Percentiles rank a stretch among this genome's conserved stretches.
phyloP scores from a whole-genome alignment of 1,284 basidiomycete species.

The Trichosporon asahii region DNA sequence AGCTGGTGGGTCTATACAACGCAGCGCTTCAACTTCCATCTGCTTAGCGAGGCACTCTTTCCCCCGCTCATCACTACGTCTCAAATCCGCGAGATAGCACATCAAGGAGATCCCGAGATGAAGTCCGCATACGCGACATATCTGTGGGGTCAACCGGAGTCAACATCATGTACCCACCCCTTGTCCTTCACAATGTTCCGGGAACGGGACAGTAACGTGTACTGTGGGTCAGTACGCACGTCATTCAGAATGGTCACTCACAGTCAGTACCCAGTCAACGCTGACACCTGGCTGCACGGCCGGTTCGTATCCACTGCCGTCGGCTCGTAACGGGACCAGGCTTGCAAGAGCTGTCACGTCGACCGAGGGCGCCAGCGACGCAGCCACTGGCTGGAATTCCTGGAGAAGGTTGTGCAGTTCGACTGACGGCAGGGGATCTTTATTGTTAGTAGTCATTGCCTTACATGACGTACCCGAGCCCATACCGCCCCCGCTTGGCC shows the following conservation, averaged over 20 bases:
- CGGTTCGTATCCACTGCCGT: slow-evolving; percentile 31
- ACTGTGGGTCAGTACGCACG: slow-evolving; percentile 25
- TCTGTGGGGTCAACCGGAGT: not conserved
- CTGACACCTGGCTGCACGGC: slow-evolving; percentile 27
- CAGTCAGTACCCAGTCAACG: slow-evolving; percentile 48
- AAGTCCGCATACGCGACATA: slow-evolving; percentile 10
- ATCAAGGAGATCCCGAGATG: not conserved
- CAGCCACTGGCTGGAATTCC: slow-evolving; percentile 37
- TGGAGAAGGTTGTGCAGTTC: slow-evolving; percentile 50
- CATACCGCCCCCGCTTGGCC: slow-evolving; percentile 49
- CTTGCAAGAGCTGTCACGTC: not conserved
- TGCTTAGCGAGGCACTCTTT: too few species aligned
- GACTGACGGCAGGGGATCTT: slow-evolving; percentile 47
- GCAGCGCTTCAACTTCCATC: too few species aligned
- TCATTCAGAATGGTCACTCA: slow-evolving; percentile 25
- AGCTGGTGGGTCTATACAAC: not conserved
- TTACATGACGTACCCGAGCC: slow-evolving; percentile 39
- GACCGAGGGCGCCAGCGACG: slow-evolving; percentile 16
- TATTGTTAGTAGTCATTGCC: not conserved
- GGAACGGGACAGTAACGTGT: slow-evolving; percentile 45
- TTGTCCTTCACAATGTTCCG: slow-evolving; percentile 50
- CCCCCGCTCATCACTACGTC: too few species aligned
- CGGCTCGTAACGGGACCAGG: slow-evolving; percentile 31
- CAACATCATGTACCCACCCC: too few species aligned
- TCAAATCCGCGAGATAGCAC: too few species aligned